Base-by-base conservation (phyloP, 331 rosid species). In the Cydonia oblonga region DNA sequence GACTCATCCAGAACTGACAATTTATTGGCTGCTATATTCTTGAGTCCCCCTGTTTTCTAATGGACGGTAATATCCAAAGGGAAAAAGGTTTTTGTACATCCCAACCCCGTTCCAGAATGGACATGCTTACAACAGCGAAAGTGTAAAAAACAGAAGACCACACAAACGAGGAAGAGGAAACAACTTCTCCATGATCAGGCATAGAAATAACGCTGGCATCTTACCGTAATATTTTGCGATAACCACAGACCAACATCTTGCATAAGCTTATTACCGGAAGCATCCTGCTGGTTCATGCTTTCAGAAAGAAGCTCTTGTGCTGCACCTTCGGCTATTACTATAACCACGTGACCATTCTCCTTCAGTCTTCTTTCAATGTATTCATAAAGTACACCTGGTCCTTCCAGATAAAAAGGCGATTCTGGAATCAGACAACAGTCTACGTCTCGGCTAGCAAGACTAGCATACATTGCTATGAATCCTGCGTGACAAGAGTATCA, bases 341-440 rank as follows among this genome's bases (percentile, higher is more conserved):
- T 77, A 66, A 87, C 90, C 84, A 87, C 75, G 74, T 87, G 88
- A 24, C 90, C 88, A 32, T 78, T 24, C 78, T 84, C 87, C 63
- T 70, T 70, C 4, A 84, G 79, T 29, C 79, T 74, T 32, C 80
- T 81, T 67, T 84, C 84, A 7, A 87, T 78, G 61, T 68, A 87
- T 58, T 80, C 79, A 9, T 77, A 80, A 2, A 87, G 81, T 15
- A 87, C 90, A 29, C 86, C 82, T 0, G 75, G 20, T 30, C 87
- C 90, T 75, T 84, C 85, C 6, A 87, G 87, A 75, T 78, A 87
- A 64, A 87, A 87, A 54, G 84, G 88, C 0, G 88, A 87, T 51
- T 87, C 88, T 24, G 87, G 90, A 62, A 87, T 84, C 75, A 84
- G 80, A 76, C 90, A 84, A 33, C 88, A 84, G 75, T 84, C 90